Evolutionary conservation across 768 basidiomycete species (phyloP), one percentile per base, ranked within the genome.

Genomic region (Suillus subalutaceus): DNA sequence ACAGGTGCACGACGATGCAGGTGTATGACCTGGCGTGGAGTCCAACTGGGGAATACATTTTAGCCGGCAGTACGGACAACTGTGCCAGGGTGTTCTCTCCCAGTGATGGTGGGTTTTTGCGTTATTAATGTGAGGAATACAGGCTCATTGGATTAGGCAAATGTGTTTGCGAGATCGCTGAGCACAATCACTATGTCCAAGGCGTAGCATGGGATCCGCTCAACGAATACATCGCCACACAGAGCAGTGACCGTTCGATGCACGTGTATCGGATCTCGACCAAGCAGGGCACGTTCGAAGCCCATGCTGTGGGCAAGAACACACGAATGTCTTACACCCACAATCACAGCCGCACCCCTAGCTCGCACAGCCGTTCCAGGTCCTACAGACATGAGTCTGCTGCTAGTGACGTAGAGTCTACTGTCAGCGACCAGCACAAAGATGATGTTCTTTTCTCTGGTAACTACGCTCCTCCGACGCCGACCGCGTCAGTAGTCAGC

Each of bases 21-120:
- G 95, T 99, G 7, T 99, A 99, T 76, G 97, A 99, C 73, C 82
- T 99, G 32, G 94, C 96, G 0, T 99, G 97, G 97, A 95, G 93
- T 70, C 97, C 97, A 0, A 90, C 91, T 20, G 95, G 97, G 40
- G 93, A 96, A 68, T 97, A 93, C 69, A 86, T 99, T 65, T 85
- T 99, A 52, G 91, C 95, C n/a, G 97, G 97, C 5, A 95, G 94
- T 74, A 99, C 97, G 9, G 97, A 99, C 77, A 98, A 98, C 70
- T 91, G 90, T 6, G 96, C 97, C 0, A 82, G 94, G 58, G 89
- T 98, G 44, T 96, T 92, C 78, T 84, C 88, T 20, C 82, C 88
- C 4, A 81, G 78, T 12, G 92, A 95, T 72, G 93, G 93, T 91
- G 69, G 60, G 84, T 73, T 30, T 59, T 43, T 60, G 2, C 38